Percentiles rank a stretch among this genome's conserved stretches.
These are phyloP conservation scores for Licmophora abbreviata DNA, from an alignment of 108 stramenopile genomes.

Conservation along the genomic window DNA sequence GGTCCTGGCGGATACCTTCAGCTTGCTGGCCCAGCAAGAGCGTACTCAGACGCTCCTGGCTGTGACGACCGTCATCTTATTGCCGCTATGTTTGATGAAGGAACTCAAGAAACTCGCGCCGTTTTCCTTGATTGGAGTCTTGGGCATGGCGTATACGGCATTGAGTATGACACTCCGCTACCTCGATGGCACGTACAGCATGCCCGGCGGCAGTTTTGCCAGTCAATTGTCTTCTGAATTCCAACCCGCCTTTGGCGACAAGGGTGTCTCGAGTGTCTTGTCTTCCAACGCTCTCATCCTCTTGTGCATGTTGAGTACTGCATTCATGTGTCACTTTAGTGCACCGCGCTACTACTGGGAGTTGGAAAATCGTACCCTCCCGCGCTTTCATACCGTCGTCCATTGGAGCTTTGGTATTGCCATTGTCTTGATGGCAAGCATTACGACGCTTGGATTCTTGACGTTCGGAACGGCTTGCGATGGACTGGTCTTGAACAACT, in stretches of 20 bases:
- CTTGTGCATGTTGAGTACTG: conserved; percentile 94
- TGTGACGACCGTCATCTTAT: conserved; percentile 60
- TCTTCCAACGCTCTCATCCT: conserved; percentile 73
- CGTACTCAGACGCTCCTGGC: conserved; percentile 51
- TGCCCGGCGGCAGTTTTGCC: conserved; percentile 12
- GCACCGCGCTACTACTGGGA: conserved; percentile 90
- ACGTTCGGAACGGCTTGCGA: conserved; percentile 82
- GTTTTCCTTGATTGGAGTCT: conserved; percentile 74
- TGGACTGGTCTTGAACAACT: conserved; percentile 94
- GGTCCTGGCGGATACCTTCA: conserved; percentile 90
- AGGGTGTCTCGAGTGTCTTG: conserved; percentile 58
- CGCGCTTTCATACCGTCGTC: conserved; percentile 75
- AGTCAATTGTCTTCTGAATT: conserved; percentile 45
- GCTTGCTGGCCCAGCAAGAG: conserved; percentile 49
- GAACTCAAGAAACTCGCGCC: conserved; percentile 76
- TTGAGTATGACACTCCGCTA: conserved; percentile 66
- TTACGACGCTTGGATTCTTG: conserved; percentile 79
- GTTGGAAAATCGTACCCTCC: conserved; percentile 82
- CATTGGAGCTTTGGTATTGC: conserved; percentile 64
- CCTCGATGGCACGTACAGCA: conserved; percentile 73
- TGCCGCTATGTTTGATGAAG: conserved; percentile 90
- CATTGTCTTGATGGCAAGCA: conserved; percentile 63
- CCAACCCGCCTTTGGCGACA: conserved; percentile 62
- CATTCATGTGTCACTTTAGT: conserved; percentile 86
- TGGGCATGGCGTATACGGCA: conserved; percentile 84